Evolutionary conservation across 2,329 filamentous ascomycete genomes (phyloP).

Genomic region (Penicillium sp.): DNA sequence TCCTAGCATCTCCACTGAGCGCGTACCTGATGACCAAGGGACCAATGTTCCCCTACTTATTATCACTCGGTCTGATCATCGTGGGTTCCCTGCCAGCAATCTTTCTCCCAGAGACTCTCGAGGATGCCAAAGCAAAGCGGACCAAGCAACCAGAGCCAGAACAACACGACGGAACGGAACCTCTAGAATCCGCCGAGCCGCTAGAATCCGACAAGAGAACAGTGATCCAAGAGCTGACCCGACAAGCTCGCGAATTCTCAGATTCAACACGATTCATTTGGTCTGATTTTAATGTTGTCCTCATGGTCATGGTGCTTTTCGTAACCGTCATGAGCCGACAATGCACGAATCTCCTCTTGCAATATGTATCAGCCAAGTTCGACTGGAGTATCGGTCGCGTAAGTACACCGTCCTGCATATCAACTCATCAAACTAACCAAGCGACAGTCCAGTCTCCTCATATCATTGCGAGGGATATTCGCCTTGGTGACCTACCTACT

Average conservation of each 20-base stretch:
- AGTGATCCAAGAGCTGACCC: slow-evolving; percentile 9
- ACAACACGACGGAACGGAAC: background rate
- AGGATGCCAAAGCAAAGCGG: slow-evolving; percentile 14
- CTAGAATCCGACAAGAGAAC: slow-evolving; percentile 9
- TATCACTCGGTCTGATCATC: slow-evolving; percentile 16
- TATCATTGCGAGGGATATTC: slow-evolving; percentile 29
- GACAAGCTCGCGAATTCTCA: slow-evolving; percentile 20
- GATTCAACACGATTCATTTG: slow-evolving; percentile 28
- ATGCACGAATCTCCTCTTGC: slow-evolving; percentile 27
- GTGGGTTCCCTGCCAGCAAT: slow-evolving; percentile 9
- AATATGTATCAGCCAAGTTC: slow-evolving; percentile 34
- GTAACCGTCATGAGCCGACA: slow-evolving; percentile 25
- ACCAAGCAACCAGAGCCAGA: background rate
- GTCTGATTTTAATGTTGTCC: slow-evolving; percentile 19
- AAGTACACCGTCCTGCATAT: slow-evolving; percentile 1
- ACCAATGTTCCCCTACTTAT: slow-evolving; percentile 25
- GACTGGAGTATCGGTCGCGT: slow-evolving; percentile 32
- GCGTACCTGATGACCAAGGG: slow-evolving; percentile 29
- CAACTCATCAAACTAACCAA: slow-evolving; percentile 4
- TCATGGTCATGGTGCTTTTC: slow-evolving; percentile 26
- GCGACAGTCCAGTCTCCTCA: slow-evolving; percentile 29
- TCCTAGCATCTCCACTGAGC: slow-evolving; percentile 30
- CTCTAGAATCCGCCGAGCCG: background rate
- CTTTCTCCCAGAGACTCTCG: slow-evolving; percentile 27
- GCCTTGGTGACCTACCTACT: slow-evolving; percentile 23